These are phyloP conservation scores for Vicia faba DNA, from an alignment of 306 rosid species.

Conservation along the genomic window DNA sequence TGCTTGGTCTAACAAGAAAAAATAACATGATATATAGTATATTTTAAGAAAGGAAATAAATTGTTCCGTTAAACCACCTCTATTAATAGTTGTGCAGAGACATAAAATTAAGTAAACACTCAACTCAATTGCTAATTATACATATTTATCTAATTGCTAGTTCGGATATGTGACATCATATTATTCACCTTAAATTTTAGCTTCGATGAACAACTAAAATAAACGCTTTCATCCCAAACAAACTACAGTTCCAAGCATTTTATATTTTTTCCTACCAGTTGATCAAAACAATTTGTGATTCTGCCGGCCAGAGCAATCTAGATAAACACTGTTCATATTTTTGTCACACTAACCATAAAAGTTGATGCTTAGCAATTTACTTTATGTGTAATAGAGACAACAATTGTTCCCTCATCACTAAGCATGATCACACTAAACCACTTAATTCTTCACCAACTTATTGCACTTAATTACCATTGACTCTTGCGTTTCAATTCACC, in stretches of 20 bases:
- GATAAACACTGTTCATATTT: constrained; percentile 11
- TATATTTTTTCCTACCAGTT: constrained; percentile 2
- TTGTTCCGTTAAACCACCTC: too few relatives aligned
- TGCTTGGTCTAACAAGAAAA: neutral
- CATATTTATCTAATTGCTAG: too few relatives aligned
- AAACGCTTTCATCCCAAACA: constrained; percentile 7
- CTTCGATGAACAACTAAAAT: neutral
- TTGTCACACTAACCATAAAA: constrained; percentile 7
- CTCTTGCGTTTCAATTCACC: neutral
- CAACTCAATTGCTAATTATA: too few relatives aligned
- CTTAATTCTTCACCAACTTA: constrained; percentile 5
- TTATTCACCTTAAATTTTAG: too few relatives aligned
- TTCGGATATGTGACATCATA: too few relatives aligned
- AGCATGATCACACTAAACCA: constrained; percentile 19
- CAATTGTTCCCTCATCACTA: constrained; percentile 22
- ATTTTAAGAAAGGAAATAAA: neutral
- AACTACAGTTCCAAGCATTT: neutral
- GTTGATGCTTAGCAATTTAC: constrained; percentile 31
- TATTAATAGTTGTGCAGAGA: too few relatives aligned
- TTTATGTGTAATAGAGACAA: constrained; percentile 28
- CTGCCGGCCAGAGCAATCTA: constrained; percentile 28
- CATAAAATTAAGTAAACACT: too few relatives aligned
- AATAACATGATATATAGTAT: neutral
- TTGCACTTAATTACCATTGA: neutral
- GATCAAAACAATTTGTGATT: constrained; percentile 2